Base-by-base conservation (phyloP, 2,329 filamentous ascomycete species). In the Ascochyta rabiei region DNA sequence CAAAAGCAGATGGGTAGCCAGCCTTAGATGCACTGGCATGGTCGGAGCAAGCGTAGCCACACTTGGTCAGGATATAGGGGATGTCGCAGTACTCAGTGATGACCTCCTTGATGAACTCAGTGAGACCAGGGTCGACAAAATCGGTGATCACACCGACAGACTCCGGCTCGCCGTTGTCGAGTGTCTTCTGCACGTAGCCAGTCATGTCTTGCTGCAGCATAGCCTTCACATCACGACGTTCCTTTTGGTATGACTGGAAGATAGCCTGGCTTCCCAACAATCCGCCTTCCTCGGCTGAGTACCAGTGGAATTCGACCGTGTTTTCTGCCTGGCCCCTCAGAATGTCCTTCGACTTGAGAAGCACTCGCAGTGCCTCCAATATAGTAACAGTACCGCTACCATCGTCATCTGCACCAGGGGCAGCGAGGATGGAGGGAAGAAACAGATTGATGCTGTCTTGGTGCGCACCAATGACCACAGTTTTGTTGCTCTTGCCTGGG, bases 141-240 rank as follows among this genome's bases (percentile, higher is more conserved):
- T 98, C 93, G 4, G 90, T 92, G 68, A 98, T 96, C 46, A 98
- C 90, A 38, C 93, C 93, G 2, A 98, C 90, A 40, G 87, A 89
- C 81, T 97, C 93, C 5, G 86, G 84, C 75, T 90, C 82, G 55
- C 92, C 92, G 3, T 90, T 88, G 62, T 95, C 89, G 18, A 95
- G 78, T 0, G 92, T 96, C 68, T 87, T 88, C 73, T 93, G 86
- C 5, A 92, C 84, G 73, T 89, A 97, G 16, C 93, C 93, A 1
- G 72, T 74, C 93, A 98, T 98, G 76, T 98, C 93, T 77, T 98
- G 93, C 79, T 98, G 93, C 49, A 98, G 84, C 95, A 98, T 98
- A 30, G 93, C 93, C 79, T 93, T 96, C 75, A 98, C 83, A 62
- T 93, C 86, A 23, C 88, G 84, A 28, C 84, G 82, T 19, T 84